Evolutionary conservation across 2,329 filamentous ascomycete genomes (phyloP).

Genomic region (Scleromitrula shiraiana): DNA sequence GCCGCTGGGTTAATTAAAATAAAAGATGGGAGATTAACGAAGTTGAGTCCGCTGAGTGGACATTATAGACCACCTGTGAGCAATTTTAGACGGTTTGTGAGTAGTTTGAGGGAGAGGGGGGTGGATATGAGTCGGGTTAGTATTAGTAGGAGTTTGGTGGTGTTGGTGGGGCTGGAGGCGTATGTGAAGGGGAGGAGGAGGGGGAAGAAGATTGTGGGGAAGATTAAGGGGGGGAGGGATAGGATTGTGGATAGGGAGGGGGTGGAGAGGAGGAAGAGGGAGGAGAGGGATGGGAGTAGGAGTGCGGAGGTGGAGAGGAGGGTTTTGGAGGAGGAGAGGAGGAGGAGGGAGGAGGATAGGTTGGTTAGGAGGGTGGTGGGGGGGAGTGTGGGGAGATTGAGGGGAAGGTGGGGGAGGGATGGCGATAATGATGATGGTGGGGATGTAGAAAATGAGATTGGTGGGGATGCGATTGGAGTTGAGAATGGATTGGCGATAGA

Average conservation of each 20-base stretch:
- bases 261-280: background rate
- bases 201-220: slow-evolving; percentile 41
- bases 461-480: too few relatives aligned
- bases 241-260: background rate
- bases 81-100: slow-evolving; percentile 78
- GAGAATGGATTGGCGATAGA: too few relatives aligned
- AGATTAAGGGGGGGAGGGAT: background rate
- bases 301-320: background rate
- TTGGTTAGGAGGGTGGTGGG: background rate
- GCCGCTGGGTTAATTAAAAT: slow-evolving; percentile 82
- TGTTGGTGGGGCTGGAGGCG: slow-evolving; percentile 73
- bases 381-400: background rate
- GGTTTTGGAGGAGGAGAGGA: background rate
- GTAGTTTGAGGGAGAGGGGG: slow-evolving; percentile 60
- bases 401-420: background rate
- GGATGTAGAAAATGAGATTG: too few relatives aligned
- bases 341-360: background rate
- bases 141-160: slow-evolving; percentile 73
- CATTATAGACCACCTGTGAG: slow-evolving; percentile 74
- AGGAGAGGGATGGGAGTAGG: background rate
- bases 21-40: slow-evolving; percentile 68
- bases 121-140: slow-evolving; percentile 74
- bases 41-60: slow-evolving; percentile 63
- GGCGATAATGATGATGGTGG: too few relatives aligned
- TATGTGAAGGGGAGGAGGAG: slow-evolving; percentile 62